phyloP scores from a whole-genome alignment of 345 rosid genomes.

The Ceriops decandra region DNA sequence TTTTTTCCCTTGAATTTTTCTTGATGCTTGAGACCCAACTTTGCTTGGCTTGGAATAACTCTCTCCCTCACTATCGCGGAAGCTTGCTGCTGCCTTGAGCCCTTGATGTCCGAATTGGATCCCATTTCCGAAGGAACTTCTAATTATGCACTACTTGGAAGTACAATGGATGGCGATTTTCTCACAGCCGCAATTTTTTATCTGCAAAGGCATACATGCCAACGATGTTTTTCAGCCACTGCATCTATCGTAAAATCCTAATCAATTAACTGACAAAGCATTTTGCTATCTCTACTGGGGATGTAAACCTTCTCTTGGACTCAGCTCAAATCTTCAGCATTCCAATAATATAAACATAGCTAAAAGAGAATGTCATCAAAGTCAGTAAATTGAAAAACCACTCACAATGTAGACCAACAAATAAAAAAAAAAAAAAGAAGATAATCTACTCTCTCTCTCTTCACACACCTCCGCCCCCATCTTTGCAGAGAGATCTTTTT shows the following conservation, averaged over 20 bases:
- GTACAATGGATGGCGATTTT: conserved; percentile 15
- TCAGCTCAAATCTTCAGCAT: too few relatives aligned
- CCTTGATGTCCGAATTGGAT: conserved; percentile 30
- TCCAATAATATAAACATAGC: too few relatives aligned
- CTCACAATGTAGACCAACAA: too few relatives aligned
- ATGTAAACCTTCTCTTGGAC: too few relatives aligned
- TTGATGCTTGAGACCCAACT: conserved; percentile 24
- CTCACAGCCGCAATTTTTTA: background rate
- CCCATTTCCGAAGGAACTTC: conserved; percentile 29
- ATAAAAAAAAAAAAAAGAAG: too few relatives aligned
- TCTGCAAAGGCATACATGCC: conserved; percentile 2
- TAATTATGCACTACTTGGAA: conserved; percentile 18
- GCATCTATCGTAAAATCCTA: too few relatives aligned
- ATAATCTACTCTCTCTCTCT: too few relatives aligned
- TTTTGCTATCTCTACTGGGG: too few relatives aligned
- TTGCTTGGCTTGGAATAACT: conserved; percentile 20
- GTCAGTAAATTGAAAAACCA: too few relatives aligned
- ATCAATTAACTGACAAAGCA: too few relatives aligned
- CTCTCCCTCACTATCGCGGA: conserved; percentile 39
- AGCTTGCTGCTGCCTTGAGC: conserved; percentile 29
- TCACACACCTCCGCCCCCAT: too few relatives aligned
- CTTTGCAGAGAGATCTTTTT: background rate
- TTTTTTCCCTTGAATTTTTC: conserved; percentile 36
- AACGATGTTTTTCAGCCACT: background rate
- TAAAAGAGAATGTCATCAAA: too few relatives aligned